phyloP scores from a whole-genome alignment of 1,284 basidiomycete species.

The Phellopilus nigrolimitatus region DNA sequence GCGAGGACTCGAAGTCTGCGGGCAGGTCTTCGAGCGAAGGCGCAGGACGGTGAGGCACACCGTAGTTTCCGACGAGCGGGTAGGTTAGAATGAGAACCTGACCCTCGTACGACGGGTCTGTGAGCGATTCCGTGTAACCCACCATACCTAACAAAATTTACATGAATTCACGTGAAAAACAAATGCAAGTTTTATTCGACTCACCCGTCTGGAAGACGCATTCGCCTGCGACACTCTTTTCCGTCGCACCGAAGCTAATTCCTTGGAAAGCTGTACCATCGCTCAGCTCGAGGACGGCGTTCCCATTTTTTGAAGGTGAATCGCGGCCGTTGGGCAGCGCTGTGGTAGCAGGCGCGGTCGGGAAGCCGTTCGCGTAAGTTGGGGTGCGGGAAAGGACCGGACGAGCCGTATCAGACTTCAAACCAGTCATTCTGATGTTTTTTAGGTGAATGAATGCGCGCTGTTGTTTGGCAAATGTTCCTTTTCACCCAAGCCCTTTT shows the following conservation, averaged over 20 bases:
- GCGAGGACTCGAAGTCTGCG: constrained; percentile 86
- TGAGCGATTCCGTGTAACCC: constrained; percentile 97
- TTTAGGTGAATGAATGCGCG: too few relatives aligned
- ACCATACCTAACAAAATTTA: constrained; percentile 79
- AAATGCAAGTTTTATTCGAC: constrained; percentile 28
- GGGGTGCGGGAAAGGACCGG: constrained; percentile 43
- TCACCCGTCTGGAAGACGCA: constrained; percentile 99
- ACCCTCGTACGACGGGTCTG: constrained; percentile 97
- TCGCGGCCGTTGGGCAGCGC: constrained; percentile 34
- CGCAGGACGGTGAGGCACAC: constrained; percentile 79
- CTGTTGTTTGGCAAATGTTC: constrained; percentile 37
- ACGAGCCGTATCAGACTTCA: constrained; percentile 33
- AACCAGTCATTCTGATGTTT: constrained; percentile 30
- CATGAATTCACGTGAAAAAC: neutral
- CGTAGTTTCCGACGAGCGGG: constrained; percentile 97
- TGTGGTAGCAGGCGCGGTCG: constrained; percentile 50
- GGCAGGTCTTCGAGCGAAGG: constrained; percentile 62
- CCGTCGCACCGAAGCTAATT: constrained; percentile 89
- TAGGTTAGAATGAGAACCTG: constrained; percentile 98
- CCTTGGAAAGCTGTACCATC: constrained; percentile 90
- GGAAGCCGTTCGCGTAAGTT: constrained; percentile 40
- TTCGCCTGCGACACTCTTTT: constrained; percentile 92
- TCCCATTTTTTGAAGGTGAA: constrained; percentile 30
- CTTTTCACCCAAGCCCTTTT: constrained; percentile 46
- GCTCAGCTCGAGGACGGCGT: constrained; percentile 83